Percentiles rank a stretch among this genome's conserved stretches.
Evolutionary conservation across 495 filamentous ascomycete species (phyloP).

Genomic region (Tuber umbilicatum): DNA sequence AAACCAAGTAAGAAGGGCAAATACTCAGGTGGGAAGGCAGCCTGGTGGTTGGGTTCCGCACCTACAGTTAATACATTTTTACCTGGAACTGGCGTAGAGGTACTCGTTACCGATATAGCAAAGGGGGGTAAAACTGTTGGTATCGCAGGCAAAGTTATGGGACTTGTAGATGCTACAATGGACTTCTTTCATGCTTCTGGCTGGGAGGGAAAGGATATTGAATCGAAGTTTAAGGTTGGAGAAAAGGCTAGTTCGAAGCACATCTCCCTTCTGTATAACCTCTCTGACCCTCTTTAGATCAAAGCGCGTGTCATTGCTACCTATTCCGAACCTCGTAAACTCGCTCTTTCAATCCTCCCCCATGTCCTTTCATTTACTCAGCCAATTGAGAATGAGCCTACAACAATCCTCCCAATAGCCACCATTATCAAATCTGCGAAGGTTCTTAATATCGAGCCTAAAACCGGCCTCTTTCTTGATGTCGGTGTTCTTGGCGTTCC

Average conservation of each 20-base stretch:
- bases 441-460: constrained; percentile 67
- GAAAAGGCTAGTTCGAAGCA: constrained; percentile 50
- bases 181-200: constrained; percentile 73
- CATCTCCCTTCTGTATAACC: background rate
- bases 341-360: constrained; percentile 78
- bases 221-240: constrained; percentile 67
- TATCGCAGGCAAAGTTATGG: constrained; percentile 75
- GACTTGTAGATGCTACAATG: constrained; percentile 77
- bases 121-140: constrained; percentile 45
- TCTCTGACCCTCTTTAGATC: constrained; percentile 43
- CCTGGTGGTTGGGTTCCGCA: constrained; percentile 61
- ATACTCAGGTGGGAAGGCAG: constrained; percentile 51
- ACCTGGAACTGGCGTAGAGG: constrained; percentile 79
- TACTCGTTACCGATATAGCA: constrained; percentile 70
- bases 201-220: constrained; percentile 56
- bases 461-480: constrained; percentile 73
- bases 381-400: constrained; percentile 43
- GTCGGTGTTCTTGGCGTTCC: constrained; percentile 64
- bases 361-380: constrained; percentile 65
- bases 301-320: constrained; percentile 81
- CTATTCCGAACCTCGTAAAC: constrained; percentile 71
- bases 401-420: constrained; percentile 58
- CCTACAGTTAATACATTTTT: constrained; percentile 84
- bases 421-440: constrained; percentile 68
- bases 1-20: constrained; percentile 57